Evolutionary conservation across 805 yeast genomes (phyloP), one percentile per base, ranked within the genome.

Genomic region (Kodamaea jinghongensis): DNA sequence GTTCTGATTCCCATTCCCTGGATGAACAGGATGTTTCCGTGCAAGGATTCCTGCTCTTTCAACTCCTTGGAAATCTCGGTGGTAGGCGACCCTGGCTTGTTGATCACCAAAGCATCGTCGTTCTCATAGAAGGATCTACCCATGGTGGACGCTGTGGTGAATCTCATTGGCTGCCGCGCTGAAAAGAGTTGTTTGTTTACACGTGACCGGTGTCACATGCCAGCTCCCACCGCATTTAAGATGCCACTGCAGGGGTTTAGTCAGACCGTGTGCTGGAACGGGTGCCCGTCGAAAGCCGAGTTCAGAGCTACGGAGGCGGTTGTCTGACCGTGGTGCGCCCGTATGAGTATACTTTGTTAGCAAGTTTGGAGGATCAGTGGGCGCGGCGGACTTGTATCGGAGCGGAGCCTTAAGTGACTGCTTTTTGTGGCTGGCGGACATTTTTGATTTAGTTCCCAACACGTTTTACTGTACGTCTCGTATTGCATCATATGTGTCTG

Each of bases 1-100:
- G 78, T 56, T 42, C 79, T 61, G 42, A 78, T 67, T n/a, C 70
- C 68, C 75, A 78, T 78, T 4, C 83, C 83, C 14, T 75, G 61
- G 25, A 75, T 60, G 33, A 71, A 63, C 2, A 67, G 52, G 32
- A 67, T 65, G 38, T 65, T 62, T 13, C 67, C 73, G 40, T 61
- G 69, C 15, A 54, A 43, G 0, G 67, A 56, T 48, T 73, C 78
- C 49, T 67, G 47, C 33, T 59, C 54, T 43, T 60, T 56, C 49
- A 73, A 56, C 17, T 61, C 66, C 9, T 47, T 42, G n/a, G 65
- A 43, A 31, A 72, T 70, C 23, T 58, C 58, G 38, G 60, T 49
- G 31, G 67, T 70, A 34, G 61, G 50, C n/a, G 38, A 15, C 1
- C 82, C 82, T 1, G 82, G 82, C 23, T 67, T 69, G 31, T 73